Percentiles rank a stretch among this genome's conserved stretches.
These are phyloP conservation scores for Mucor circinelloides DNA, from an alignment of 371 early-diverging fungal genomes.

Conservation along the genomic window DNA sequence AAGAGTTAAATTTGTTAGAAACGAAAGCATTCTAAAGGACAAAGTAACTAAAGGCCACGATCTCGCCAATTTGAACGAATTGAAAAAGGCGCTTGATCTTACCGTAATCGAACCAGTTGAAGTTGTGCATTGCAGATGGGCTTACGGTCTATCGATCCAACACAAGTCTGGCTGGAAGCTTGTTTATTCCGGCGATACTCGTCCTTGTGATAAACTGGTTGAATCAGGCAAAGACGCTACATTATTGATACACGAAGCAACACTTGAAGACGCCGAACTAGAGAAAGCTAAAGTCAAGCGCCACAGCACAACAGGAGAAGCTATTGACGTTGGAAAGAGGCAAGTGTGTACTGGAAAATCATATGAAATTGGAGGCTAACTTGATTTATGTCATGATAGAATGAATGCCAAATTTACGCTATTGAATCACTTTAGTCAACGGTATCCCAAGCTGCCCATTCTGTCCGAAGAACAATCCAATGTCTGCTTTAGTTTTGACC, in stretches of 20 bases:
- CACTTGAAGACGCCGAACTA: constrained; percentile 83
- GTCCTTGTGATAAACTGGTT: constrained; percentile 83
- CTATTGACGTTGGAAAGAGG: constrained; percentile 79
- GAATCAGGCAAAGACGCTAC: constrained; percentile 73
- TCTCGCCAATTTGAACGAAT: constrained; percentile 23
- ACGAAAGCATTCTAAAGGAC: constrained; percentile 36
- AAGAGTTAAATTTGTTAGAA: constrained; percentile 30
- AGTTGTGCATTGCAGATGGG: constrained; percentile 81
- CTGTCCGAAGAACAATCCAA: constrained; percentile 51
- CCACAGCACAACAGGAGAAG: constrained; percentile 93
- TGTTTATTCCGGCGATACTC: constrained; percentile 97
- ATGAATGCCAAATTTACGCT: constrained; percentile 85
- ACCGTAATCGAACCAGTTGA: constrained; percentile 60
- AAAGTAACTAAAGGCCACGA: constrained; percentile 9
- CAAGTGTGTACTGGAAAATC: constrained; percentile 18
- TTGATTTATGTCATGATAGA: constrained; percentile 22
- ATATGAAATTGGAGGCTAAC: not conserved
- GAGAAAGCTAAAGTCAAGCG: constrained; percentile 84
- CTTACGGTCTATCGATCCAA: constrained; percentile 76
- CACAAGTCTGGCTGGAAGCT: constrained; percentile 70
- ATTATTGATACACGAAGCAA: constrained; percentile 97
- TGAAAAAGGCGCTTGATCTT: constrained; percentile 56
- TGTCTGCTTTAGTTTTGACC: constrained; percentile 83
- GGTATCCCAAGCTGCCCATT: constrained; percentile 85
- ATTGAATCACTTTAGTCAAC: constrained; percentile 98